Evolutionary conservation across 805 yeast genomes (phyloP).

Genomic region (Schwanniomyces occidentalis): DNA sequence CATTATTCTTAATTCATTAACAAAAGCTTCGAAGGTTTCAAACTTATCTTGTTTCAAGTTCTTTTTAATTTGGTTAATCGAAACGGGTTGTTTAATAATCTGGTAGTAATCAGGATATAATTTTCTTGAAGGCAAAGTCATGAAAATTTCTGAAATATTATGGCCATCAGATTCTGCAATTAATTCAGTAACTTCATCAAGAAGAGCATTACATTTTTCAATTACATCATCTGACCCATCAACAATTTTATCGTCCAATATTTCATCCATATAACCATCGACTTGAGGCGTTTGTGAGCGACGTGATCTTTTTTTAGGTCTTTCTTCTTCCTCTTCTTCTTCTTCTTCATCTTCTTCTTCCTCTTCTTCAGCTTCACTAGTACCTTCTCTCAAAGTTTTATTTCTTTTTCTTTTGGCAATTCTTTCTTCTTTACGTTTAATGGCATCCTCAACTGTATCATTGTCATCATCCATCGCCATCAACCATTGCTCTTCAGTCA

Average conservation of each 20-base stretch:
- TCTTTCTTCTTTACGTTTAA: constrained; percentile 49
- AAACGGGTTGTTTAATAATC: constrained; percentile 59
- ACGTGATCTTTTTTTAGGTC: constrained; percentile 17
- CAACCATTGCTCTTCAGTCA: constrained; percentile 93
- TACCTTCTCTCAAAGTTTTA: constrained; percentile 11
- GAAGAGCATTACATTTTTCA: constrained; percentile 32
- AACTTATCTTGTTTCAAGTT: constrained; percentile 41
- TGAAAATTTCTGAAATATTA: constrained; percentile 45
- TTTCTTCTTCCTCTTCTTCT: constrained; percentile 18
- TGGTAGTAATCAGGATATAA: constrained; percentile 84
- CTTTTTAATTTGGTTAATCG: constrained; percentile 55
- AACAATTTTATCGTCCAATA: constrained; percentile 27
- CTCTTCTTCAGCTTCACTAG: constrained; percentile 22
- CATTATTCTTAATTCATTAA: constrained; percentile 65
- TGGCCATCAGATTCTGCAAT: constrained; percentile 47
- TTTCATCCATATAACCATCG: constrained; percentile 14
- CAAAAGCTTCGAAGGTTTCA: constrained; percentile 45
- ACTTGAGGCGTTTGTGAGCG: constrained; percentile 16
- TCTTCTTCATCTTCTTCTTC: constrained; percentile 26
- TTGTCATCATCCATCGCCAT: constrained; percentile 76
- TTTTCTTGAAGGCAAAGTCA: constrained; percentile 68
- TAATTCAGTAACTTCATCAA: constrained; percentile 44
- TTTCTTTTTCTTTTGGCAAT: constrained; percentile 40
- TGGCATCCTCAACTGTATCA: constrained; percentile 61
- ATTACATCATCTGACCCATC: constrained; percentile 17